Percentiles rank a stretch among this genome's conserved stretches.
Evolutionary conservation across 2,329 filamentous ascomycete species (phyloP).

Genomic region (Sporothrix humicola): DNA sequence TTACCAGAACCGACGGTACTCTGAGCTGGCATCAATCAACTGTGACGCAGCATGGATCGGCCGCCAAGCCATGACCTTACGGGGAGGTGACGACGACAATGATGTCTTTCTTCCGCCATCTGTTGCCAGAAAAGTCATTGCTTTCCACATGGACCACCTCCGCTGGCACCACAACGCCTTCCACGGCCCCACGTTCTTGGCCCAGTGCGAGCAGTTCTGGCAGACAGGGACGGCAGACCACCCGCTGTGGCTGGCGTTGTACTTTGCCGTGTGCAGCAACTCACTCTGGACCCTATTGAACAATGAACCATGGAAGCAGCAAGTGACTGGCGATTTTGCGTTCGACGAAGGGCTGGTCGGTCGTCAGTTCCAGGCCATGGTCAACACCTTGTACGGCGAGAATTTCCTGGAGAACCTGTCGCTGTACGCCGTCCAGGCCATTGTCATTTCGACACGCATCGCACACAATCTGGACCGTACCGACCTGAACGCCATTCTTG

Average conservation of each 20-base stretch:
- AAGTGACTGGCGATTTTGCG: conserved; percentile 1
- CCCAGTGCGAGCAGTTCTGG: conserved; percentile 41
- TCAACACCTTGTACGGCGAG: conserved; percentile 43
- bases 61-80: conserved; percentile 23
- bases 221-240: conserved; percentile 38
- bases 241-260: conserved; percentile 41
- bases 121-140: conserved; percentile 36
- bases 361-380: conserved; percentile 43
- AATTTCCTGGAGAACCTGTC: conserved; percentile 44
- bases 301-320: conserved; percentile 26
- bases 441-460: conserved; percentile 46
- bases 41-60: conserved; percentile 37
- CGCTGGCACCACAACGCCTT: conserved; percentile 42
- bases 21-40: conserved; percentile 40
- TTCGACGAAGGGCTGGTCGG: conserved; percentile 35
- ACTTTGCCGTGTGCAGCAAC: conserved; percentile 39
- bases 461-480: conserved; percentile 47
- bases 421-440: conserved; percentile 45
- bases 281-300: conserved; percentile 39
- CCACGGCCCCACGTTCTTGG: conserved; percentile 41
- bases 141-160: conserved; percentile 40
- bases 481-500: conserved; percentile 45
- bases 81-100: conserved; percentile 9
- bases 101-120: conserved; percentile 32
- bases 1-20: conserved; percentile 38